Base-by-base conservation (phyloP, 2,329 filamentous ascomycete genomes). In the Hirsutella minnesotensis region DNA sequence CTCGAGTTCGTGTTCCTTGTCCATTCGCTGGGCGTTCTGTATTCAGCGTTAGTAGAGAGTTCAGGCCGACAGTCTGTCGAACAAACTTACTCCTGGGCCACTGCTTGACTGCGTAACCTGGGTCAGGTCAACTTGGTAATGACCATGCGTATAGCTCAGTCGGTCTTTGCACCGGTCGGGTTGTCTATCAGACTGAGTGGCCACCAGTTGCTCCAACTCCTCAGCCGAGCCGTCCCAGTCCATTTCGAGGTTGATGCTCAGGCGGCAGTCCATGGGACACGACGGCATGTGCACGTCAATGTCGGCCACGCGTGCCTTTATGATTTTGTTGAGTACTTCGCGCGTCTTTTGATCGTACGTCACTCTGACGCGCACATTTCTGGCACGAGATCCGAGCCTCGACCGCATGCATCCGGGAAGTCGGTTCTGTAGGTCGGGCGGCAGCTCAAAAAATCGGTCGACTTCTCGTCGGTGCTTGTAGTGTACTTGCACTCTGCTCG, bases 241-340 rank as follows among this genome's bases (percentile, higher is more conserved):
- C 76, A 94, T 88, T 76, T 98, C 94, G 2, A 98, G 74, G 57
- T 95, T 96, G 56, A 98, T 80, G 54, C 87, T 94, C 51, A 98
- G 81, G 10, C 92, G 85, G 64, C 88, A 95, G 63, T 98, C 92
- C 55, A 95, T 85, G 3, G 78, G 77, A 9, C 75, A 76, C 40
- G 70, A 68, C 0, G 92, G 90, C 52, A 87, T 83, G 62, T 84
- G 82, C 16, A 98, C 74, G 53, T 95, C 84, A n/a, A 95, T 67
- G 58, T 98, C 88, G 21, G 78, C 81, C 13, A 96, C 72, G n/a
- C 88, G 79, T 21, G 81, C 79, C 67, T 98, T 98, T 62, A 98
- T 79, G 53, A 98, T 95, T 60, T 86, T 88, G 46, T 80, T 82
- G 10, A 90, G 64, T 3, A 89, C 66, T 45, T 80, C 69, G 21